Conservation (phyloP, 75 land plant genomes). For the Pseudotsuga menziesii region DNA sequence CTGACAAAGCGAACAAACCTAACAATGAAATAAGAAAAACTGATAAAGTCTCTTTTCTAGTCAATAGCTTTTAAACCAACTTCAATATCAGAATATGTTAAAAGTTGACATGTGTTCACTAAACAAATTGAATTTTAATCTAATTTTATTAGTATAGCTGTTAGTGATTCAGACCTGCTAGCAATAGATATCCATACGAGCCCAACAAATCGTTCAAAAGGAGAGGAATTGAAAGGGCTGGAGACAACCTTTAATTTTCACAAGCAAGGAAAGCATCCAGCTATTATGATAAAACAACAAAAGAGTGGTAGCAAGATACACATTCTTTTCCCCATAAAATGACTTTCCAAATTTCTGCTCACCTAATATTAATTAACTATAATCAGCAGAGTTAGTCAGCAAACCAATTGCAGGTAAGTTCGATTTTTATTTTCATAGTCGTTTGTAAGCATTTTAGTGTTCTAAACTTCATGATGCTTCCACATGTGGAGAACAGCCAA, state of each 20-base stretch:
- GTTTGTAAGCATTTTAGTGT: background rate
- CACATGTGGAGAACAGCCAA: background rate
- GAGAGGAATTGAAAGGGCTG: background rate
- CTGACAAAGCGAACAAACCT: conserved; percentile 26
- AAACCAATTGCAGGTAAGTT: background rate
- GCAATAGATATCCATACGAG: background rate
- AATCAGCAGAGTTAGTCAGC: background rate
- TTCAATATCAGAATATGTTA: background rate
- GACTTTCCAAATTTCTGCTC: background rate
- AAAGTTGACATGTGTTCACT: background rate
- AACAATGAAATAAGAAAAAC: background rate
- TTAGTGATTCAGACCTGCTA: background rate
- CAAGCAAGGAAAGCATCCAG: background rate
- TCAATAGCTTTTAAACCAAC: background rate
- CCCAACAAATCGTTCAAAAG: background rate
- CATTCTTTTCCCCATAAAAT: background rate
- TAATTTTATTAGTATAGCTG: background rate
- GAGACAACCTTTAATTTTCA: background rate
- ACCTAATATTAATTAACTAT: background rate
- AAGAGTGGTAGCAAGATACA: background rate
- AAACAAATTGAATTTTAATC: background rate
- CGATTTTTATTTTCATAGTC: background rate
- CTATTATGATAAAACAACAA: background rate
- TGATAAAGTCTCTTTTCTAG: background rate
- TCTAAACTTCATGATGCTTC: background rate